Evolutionary conservation across 306 rosid species (phyloP).

Genomic region (Fragaria nilgerrensis): DNA sequence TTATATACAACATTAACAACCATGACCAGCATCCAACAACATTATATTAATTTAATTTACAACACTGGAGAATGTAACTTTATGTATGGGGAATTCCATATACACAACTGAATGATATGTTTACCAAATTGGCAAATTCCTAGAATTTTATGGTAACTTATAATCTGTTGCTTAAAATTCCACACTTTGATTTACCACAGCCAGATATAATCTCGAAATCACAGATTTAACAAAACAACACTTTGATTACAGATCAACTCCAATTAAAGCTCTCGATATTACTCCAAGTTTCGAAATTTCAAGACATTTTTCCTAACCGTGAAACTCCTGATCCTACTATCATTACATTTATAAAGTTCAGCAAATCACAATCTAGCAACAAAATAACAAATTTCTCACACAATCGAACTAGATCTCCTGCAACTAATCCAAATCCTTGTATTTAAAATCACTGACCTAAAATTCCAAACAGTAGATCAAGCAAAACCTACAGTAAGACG

Average conservation of each 20-base stretch:
- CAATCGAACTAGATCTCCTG: neutral
- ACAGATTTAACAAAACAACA: neutral
- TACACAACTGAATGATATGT: neutral
- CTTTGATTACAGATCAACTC: neutral
- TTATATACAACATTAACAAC: neutral
- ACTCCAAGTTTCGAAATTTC: neutral
- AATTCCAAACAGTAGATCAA: neutral
- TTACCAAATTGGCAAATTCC: too few species aligned
- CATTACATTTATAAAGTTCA: neutral
- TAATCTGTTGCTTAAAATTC: neutral
- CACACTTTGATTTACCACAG: neutral
- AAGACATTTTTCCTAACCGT: neutral
- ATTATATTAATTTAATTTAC: neutral
- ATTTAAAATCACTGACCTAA: neutral
- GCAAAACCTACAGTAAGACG: neutral
- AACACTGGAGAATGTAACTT: neutral
- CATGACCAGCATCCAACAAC: neutral
- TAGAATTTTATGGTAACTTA: neutral
- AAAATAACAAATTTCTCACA: neutral
- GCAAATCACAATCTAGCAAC: neutral
- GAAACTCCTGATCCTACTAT: neutral
- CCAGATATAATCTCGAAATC: neutral
- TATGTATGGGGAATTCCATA: neutral
- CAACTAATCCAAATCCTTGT: neutral
- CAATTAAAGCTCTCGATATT: neutral